phyloP scores from a whole-genome alignment of 108 stramenopile genomes.

The Discostella stelligeroides region DNA sequence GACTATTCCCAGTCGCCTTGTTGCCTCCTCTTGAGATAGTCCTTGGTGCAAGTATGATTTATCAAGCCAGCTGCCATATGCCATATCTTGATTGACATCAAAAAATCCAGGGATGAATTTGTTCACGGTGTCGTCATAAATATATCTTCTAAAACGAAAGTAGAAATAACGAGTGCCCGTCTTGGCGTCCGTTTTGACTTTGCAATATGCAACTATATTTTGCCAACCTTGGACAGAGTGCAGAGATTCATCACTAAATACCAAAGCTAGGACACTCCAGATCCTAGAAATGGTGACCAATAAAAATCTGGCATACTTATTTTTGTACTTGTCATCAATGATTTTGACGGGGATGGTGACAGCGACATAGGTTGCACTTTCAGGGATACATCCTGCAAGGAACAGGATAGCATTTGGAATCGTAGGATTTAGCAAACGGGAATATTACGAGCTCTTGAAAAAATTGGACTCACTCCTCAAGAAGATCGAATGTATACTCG shows the following conservation, averaged over 20 bases:
- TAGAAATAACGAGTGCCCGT: constrained; percentile 47
- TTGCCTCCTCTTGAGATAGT: constrained; percentile 43
- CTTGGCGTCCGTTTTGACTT: constrained; percentile 18
- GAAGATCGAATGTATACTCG: constrained; percentile 3
- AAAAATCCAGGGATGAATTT: constrained; percentile 41
- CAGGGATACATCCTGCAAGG: constrained; percentile 46
- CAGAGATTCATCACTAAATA: constrained; percentile 1
- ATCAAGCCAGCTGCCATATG: constrained; percentile 39
- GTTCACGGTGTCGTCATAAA: constrained; percentile 10
- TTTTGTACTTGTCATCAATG: constrained; percentile 1
- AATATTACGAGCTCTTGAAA: background rate
- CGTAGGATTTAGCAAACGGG: too few relatives aligned
- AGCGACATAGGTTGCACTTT: constrained; percentile 55
- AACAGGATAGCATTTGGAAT: too few relatives aligned
- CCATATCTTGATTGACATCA: constrained; percentile 17
- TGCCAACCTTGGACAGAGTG: background rate
- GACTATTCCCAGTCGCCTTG: constrained; percentile 30
- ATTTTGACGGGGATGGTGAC: constrained; percentile 34
- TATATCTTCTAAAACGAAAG: constrained; percentile 54
- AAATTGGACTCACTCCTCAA: background rate
- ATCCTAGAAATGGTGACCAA: background rate
- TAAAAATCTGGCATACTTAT: background rate
- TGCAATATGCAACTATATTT: constrained; percentile 11
- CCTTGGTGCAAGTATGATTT: constrained; percentile 27
- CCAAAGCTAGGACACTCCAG: background rate